phyloP scores from a whole-genome alignment of 2,329 filamentous ascomycete species.

The Phoma sp. region DNA sequence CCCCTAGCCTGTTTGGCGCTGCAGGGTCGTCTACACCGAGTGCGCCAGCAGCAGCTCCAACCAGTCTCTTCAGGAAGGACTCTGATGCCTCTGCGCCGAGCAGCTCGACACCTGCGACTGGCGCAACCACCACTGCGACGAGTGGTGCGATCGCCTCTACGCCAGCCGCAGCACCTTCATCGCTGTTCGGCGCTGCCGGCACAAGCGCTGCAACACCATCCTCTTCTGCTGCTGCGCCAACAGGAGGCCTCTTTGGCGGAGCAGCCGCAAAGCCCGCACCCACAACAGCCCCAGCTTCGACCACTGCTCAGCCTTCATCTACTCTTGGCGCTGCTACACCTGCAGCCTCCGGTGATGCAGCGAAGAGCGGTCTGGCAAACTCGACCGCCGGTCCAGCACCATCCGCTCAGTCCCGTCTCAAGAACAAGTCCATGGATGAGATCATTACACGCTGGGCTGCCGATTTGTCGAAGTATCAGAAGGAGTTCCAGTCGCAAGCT shows the following conservation, averaged over 20 bases:
- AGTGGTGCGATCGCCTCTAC: constrained; percentile 22
- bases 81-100: constrained; percentile 21
- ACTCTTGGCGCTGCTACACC: constrained; percentile 27
- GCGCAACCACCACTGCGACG: constrained; percentile 27
- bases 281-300: constrained; percentile 29
- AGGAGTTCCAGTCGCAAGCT: constrained; percentile 92
- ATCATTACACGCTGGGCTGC: constrained; percentile 97
- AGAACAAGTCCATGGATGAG: constrained; percentile 99
- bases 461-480: constrained; percentile 93
- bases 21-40: constrained; percentile 20
- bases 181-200: constrained; percentile 28
- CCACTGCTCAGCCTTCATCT: constrained; percentile 19
- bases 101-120: constrained; percentile 26
- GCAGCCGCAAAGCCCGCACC: constrained; percentile 26
- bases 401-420: constrained; percentile 80
- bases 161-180: constrained; percentile 20
- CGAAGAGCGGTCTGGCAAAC: constrained; percentile 61
- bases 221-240: constrained; percentile 21
- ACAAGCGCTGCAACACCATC: constrained; percentile 25
- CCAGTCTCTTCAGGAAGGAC: constrained; percentile 22
- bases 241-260: constrained; percentile 26
- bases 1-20: constrained; percentile 28
- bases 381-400: constrained; percentile 84
- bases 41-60: constrained; percentile 18
- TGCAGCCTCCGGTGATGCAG: constrained; percentile 28